A percentile compares a stretch with the other conserved stretches of the same genome.
These are phyloP conservation scores for Lepiota venenata DNA, from an alignment of 768 basidiomycete species.

Conservation along the genomic window DNA sequence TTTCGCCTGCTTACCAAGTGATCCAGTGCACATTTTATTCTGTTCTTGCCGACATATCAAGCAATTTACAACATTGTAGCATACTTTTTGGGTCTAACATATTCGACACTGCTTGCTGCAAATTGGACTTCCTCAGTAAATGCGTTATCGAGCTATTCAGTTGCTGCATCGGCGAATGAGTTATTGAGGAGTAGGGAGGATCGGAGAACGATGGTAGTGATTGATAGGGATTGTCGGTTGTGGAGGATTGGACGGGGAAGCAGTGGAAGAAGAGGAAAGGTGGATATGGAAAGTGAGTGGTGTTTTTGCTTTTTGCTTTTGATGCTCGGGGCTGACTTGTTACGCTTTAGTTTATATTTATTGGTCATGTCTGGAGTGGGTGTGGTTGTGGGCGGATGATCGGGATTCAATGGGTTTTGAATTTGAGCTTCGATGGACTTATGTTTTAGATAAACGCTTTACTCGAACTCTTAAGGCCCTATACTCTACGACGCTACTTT, in stretches of 20 bases:
- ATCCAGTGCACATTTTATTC: conserved; percentile 86
- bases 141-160: not conserved
- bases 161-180: conserved; percentile 19
- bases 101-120: too few relatives aligned
- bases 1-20: too few relatives aligned
- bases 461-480: too few relatives aligned
- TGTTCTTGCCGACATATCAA: conserved; percentile 74
- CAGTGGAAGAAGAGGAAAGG: conserved; percentile 79
- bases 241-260: conserved; percentile 84
- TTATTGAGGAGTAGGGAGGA: conserved; percentile 18
- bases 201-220: not conserved
- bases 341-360: conserved; percentile 66
- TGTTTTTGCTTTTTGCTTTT: not conserved
- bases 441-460: too few relatives aligned
- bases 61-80: conserved; percentile 91
- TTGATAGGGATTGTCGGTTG: conserved; percentile 37
- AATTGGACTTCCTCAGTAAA: conserved; percentile 36
- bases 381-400: conserved; percentile 82
- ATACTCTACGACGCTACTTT: too few relatives aligned
- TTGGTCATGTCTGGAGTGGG: conserved; percentile 74
- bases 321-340: not conserved
- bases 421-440: conserved; percentile 1
- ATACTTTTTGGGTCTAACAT: conserved; percentile 83
- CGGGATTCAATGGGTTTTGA: conserved; percentile 66
- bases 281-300: conserved; percentile 86